Evolutionary conservation across 2,329 filamentous ascomycete species (phyloP), one percentile per base, ranked within the genome.

Genomic region (Coniochaeta ligniaria): DNA sequence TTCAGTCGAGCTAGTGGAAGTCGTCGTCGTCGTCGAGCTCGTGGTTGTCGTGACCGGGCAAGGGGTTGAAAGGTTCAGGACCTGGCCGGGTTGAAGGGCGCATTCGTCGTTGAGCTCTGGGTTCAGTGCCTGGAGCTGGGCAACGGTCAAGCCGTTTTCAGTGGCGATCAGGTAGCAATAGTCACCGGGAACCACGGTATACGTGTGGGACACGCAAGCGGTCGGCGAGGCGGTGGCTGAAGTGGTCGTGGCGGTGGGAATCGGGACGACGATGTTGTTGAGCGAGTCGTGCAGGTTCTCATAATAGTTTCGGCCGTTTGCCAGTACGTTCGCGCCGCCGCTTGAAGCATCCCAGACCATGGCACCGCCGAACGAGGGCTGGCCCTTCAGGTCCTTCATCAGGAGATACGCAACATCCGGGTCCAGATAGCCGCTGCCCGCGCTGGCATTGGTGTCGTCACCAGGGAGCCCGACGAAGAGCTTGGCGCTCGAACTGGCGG

Each of bases 381-480:
- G 64, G 55, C 59, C 61, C 65, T 67, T 68, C 65, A 68, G 65
- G 24, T 61, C 20, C 36, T 64, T 63, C 20, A 75, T 58, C 16
- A 73, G 60, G 14, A 50, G 24, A 14, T 57, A 59, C 17, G 68
- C 66, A 6, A 58, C 57, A 1, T 20, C n/a, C 16, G 67, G 65
- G 9, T 59, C 55, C 4, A 70, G 58, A 57, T 74, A 75, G 57
- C 72, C 72, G 14, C 54, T 61, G 11, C 57, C 57, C 41, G 68
- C 67, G 26, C 66, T 67, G 0, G 14, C 43, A 1, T 54, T 4
- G 57, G 64, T 64, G 2, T 5, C 7, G 22, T 52, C 47, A 35
- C 71, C 74, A 2, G 74, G 75, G 31, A 77, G 68, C 20, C 75
- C 76, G 60, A 77, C 68, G 60, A 71, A 75, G 57, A 77, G 68